phyloP scores from a whole-genome alignment of 768 basidiomycete species.

The Brasilioporus rufonigricans region DNA sequence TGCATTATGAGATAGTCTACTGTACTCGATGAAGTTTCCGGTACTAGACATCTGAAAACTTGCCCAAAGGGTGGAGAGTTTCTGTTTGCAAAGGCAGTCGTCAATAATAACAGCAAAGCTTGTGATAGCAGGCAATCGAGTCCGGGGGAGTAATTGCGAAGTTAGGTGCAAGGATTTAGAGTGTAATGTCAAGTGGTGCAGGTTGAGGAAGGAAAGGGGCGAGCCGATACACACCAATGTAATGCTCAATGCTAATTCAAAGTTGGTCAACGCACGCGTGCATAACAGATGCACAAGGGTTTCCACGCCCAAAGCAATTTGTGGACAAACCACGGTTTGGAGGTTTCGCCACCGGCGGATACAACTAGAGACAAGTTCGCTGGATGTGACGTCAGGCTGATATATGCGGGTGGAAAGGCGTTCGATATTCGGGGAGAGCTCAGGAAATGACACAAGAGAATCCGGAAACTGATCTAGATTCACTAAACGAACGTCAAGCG shows the following conservation, averaged over 20 bases:
- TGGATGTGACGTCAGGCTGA: background rate
- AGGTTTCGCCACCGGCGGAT: background rate
- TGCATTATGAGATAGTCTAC: too few relatives aligned
- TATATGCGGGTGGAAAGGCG: background rate
- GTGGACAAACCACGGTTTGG: background rate
- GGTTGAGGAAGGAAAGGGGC: background rate
- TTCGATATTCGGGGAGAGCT: background rate
- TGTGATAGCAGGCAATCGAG: background rate
- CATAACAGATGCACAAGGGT: background rate
- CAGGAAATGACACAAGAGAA: background rate
- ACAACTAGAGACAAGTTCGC: background rate
- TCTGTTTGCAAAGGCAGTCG: background rate
- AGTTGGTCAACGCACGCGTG: background rate
- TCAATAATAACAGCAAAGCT: background rate
- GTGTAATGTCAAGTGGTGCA: background rate
- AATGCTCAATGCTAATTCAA: rapidly evolving
- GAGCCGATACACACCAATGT: background rate
- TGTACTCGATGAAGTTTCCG: background rate
- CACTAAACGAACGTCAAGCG: background rate
- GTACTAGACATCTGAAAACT: background rate
- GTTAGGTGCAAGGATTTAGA: background rate
- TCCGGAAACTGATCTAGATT: background rate
- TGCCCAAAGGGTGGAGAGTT: background rate
- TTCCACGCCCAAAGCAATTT: background rate
- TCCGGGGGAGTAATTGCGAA: background rate